phyloP scores from a whole-genome alignment of 192 early-diverging fungal species.

The Gorgonomyces haynaldii region DNA sequence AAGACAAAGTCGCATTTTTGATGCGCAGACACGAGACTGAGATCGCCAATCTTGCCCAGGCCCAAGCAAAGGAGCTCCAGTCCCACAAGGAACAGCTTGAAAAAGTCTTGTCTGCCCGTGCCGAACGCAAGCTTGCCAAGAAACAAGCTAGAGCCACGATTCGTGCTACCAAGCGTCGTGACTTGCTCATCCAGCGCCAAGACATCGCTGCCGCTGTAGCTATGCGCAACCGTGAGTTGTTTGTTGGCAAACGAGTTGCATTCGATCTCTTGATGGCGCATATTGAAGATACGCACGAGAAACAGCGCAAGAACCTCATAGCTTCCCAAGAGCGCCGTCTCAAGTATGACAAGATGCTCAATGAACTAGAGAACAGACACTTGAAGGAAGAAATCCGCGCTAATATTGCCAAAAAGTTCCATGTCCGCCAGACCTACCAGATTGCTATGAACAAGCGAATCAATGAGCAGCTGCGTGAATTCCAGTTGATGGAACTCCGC shows the following conservation, averaged over 20 bases:
- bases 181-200: conserved; percentile 9
- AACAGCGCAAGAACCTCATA: conserved; percentile 15
- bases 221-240: conserved; percentile 6
- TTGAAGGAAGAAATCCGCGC: conserved; percentile 18
- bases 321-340: conserved; percentile 12
- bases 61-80: conserved; percentile 1
- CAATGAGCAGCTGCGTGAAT: conserved; percentile 23
- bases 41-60: background rate
- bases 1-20: conserved; percentile 13
- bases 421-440: conserved; percentile 15
- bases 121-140: conserved; percentile 15
- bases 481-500: conserved; percentile 24
- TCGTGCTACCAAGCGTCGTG: conserved; percentile 14
- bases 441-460: conserved; percentile 12
- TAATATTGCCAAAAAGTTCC: conserved; percentile 18
- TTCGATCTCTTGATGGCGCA: conserved; percentile 15
- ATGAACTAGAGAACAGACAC: conserved; percentile 13
- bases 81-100: background rate
- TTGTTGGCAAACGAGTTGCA: conserved; percentile 5
- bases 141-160: conserved; percentile 11
- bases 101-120: conserved; percentile 3
- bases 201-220: conserved; percentile 9
- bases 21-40: conserved; percentile 1
- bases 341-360: conserved; percentile 8
- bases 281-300: conserved; percentile 20